A percentile compares a stretch with the other conserved stretches of the same genome.
These are phyloP conservation scores for Sporothrix curviconia DNA, from an alignment of 2,329 filamentous ascomycete genomes.

Conservation along the genomic window DNA sequence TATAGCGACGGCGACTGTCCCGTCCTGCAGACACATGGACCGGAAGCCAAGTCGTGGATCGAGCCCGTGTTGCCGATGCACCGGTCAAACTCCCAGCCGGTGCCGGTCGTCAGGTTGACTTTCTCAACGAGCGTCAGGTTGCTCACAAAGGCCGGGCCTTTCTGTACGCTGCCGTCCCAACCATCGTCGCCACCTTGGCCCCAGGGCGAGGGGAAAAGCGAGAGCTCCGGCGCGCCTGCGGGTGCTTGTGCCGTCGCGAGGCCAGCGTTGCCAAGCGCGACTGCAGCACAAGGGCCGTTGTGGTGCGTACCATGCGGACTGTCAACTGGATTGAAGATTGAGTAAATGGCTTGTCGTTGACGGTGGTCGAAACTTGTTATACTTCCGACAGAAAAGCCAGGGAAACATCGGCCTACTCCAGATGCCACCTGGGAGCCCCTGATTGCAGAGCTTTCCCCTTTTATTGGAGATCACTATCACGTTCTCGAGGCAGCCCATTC, in stretches of 20 bases:
- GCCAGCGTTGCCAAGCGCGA: not conserved
- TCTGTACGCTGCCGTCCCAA: constrained; percentile 57
- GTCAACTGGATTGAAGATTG: too few relatives aligned
- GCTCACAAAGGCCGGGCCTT: constrained; percentile 61
- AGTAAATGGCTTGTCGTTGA: not conserved
- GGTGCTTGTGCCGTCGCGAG: constrained; percentile 2
- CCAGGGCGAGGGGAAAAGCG: constrained; percentile 13
- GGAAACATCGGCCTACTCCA: too few relatives aligned
- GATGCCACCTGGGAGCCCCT: too few relatives aligned
- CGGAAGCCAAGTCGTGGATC: constrained; percentile 49
- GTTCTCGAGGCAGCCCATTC: too few relatives aligned
- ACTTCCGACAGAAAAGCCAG: too few relatives aligned
- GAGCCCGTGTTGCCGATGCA: constrained; percentile 35
- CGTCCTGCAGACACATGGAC: constrained; percentile 62
- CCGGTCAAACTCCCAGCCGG: constrained; percentile 36
- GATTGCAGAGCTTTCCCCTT: too few relatives aligned
- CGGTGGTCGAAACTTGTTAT: too few relatives aligned
- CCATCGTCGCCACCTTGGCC: not conserved
- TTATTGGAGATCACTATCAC: too few relatives aligned
- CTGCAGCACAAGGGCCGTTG: not conserved
- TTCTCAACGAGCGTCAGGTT: constrained; percentile 66
- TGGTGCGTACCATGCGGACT: too few relatives aligned
- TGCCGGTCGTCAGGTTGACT: constrained; percentile 68
- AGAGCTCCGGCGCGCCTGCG: not conserved
- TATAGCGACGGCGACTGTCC: constrained; percentile 54